Evolutionary conservation across 176 grass and related monocot genomes (phyloP), one percentile per base, ranked within the genome.

Genomic region (Stipa capillata): DNA sequence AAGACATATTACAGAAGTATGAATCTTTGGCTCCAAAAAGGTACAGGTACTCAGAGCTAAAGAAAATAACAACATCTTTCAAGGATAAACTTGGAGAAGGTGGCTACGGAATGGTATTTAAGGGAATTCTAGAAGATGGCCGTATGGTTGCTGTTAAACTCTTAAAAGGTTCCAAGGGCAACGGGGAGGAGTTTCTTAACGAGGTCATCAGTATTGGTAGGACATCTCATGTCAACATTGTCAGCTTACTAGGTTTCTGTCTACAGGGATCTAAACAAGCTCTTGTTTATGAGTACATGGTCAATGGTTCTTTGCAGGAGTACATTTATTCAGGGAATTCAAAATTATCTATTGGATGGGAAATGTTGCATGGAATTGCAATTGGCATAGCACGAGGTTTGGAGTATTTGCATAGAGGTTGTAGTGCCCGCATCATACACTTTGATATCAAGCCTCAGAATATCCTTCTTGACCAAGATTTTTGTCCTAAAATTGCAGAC

Each of bases 381-480:
- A 63, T 81, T 2, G 82, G 79, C 0, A 83, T 88, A 20, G 85
- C 88, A 21, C 75, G 88, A 57, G 88, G 83, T 0, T 10, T 94
- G 25, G 83, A 89, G 42, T 94, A 91, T 53, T 52, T 94, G 13
- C 82, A 89, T 39, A 70, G 73, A 16, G 79, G 86, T 9, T 92
- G 86, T 50, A 92, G 42, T 28, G 69, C 85, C 6, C 57, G 76
- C 35, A 94, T 91, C 32, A 84, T 94, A 28, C 88, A 94, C 78
- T 94, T 94, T 7, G 85, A 91, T 5, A 88, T 91, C 59, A 94
- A 94, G 43, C 88, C 91, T 81, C 68, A 88, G 21, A 88, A 94
- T 32, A 86, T 91, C 15, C 76, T 91, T 21, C 20, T 91, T 11
- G 83, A 94, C 18, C 40, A 81, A 1, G 76, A 84, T 0, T 89